phyloP scores from a whole-genome alignment of 352 stramenopile genomes.

The Phytophthora aleatoria region DNA sequence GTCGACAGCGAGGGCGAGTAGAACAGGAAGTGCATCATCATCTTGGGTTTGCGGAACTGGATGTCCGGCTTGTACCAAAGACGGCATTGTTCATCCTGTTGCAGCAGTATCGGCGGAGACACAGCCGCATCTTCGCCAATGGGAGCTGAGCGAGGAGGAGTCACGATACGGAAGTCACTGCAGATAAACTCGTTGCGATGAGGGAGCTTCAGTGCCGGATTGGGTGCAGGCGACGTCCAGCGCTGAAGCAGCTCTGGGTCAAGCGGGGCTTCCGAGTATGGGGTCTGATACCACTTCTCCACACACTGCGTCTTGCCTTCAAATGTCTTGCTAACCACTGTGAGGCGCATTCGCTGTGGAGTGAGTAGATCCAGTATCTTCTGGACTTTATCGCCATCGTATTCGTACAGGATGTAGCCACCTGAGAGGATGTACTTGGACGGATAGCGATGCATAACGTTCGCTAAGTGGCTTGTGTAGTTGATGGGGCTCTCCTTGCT shows the following conservation, averaged over 20 bases:
- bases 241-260: constrained; percentile 36
- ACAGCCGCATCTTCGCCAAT: constrained; percentile 5
- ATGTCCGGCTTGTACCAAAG: constrained; percentile 90
- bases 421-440: constrained; percentile 66
- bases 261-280: constrained; percentile 54
- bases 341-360: constrained; percentile 62
- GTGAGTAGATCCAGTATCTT: constrained; percentile 57
- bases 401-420: constrained; percentile 67
- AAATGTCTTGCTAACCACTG: constrained; percentile 73
- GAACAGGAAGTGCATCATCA: constrained; percentile 86
- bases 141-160: constrained; percentile 40
- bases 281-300: constrained; percentile 76
- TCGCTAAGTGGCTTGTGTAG: constrained; percentile 70
- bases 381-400: constrained; percentile 57
- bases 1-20: constrained; percentile 59
- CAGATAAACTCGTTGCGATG: constrained; percentile 81
- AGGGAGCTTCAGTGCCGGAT: constrained; percentile 51
- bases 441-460: constrained; percentile 74
- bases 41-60: constrained; percentile 91
- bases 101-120: constrained; percentile 43
- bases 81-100: constrained; percentile 52
- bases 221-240: constrained; percentile 42
- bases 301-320: constrained; percentile 48
- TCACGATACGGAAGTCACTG: constrained; percentile 72
- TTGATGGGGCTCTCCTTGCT: constrained; percentile 79